A percentile compares a stretch with the other conserved stretches of the same genome.
Conservation (phyloP, 2,329 filamentous ascomycete genomes). For the Fusarium newnesense region DNA sequence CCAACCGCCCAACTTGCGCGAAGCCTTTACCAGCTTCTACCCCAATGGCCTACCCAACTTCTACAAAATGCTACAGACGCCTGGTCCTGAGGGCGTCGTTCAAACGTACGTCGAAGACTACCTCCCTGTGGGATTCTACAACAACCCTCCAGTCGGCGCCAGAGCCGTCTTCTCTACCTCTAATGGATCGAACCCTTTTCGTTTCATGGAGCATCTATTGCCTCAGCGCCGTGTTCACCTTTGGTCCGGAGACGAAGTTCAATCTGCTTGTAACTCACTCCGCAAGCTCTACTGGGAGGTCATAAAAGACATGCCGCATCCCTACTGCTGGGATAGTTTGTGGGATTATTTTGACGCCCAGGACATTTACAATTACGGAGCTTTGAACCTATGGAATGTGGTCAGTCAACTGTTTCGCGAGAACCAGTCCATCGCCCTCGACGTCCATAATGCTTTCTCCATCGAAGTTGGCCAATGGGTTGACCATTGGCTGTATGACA, state of each 20-base stretch:
- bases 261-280: slow-evolving; percentile 52
- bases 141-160: slow-evolving; percentile 44
- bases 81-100: slow-evolving; percentile 38
- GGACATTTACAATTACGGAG: slow-evolving; percentile 60
- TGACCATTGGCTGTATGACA: slow-evolving; percentile 49
- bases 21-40: slow-evolving; percentile 47
- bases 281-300: slow-evolving; percentile 50
- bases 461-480: slow-evolving; percentile 50
- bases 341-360: slow-evolving; percentile 60
- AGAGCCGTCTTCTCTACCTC: slow-evolving; percentile 55
- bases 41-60: slow-evolving; percentile 49
- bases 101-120: slow-evolving; percentile 50
- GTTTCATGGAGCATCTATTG: slow-evolving; percentile 43
- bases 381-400: slow-evolving; percentile 60
- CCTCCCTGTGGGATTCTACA: slow-evolving; percentile 53
- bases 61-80: slow-evolving; percentile 49
- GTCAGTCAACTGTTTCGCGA: slow-evolving; percentile 54
- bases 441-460: slow-evolving; percentile 40
- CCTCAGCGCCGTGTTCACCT: slow-evolving; percentile 46
- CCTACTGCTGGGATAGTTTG: slow-evolving; percentile 53
- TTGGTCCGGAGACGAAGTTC: slow-evolving; percentile 54
- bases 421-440: slow-evolving; percentile 49
- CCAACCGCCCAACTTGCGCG: slow-evolving; percentile 39
- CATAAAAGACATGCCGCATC: slow-evolving; percentile 49
- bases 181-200: slow-evolving; percentile 45